Percentiles rank a stretch among this genome's conserved stretches.
Conservation (phyloP, 2,329 filamentous ascomycete genomes). For the Fusarium scirpi region DNA sequence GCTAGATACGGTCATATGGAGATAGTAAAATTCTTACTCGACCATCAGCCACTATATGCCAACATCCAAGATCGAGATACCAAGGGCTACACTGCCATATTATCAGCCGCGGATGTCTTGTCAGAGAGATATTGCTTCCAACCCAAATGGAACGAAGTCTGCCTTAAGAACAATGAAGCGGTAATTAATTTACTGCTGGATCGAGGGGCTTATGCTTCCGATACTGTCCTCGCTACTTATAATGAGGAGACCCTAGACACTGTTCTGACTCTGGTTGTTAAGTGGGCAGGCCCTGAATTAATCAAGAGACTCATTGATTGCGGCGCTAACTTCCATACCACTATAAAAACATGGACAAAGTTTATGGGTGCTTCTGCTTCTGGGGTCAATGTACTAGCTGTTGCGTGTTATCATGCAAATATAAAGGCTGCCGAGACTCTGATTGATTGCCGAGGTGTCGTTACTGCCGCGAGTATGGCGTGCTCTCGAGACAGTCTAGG, state of each 20-base stretch:
- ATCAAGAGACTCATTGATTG: constrained; percentile 1
- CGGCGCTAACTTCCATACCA: not conserved
- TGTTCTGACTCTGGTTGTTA: not conserved
- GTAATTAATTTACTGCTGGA: not conserved
- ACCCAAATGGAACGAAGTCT: not conserved
- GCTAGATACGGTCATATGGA: not conserved
- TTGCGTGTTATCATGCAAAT: not conserved
- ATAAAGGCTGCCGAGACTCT: not conserved
- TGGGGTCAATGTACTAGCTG: not conserved
- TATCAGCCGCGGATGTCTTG: not conserved
- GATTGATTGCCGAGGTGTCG: not conserved
- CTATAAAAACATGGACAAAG: not conserved
- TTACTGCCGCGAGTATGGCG: not conserved
- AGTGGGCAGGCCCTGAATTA: not conserved
- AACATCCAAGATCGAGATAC: not conserved
- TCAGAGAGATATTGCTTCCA: not conserved
- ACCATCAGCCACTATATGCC: constrained; percentile 2
- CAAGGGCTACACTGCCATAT: not conserved
- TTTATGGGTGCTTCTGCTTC: not conserved
- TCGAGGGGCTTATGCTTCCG: not conserved
- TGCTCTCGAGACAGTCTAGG: not conserved
- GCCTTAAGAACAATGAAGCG: not conserved
- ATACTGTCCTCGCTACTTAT: not conserved
- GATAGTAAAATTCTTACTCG: not conserved
- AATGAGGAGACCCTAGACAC: not conserved